Base-by-base conservation (phyloP, 148 eudicot species). In the Nepenthes gracilis region DNA sequence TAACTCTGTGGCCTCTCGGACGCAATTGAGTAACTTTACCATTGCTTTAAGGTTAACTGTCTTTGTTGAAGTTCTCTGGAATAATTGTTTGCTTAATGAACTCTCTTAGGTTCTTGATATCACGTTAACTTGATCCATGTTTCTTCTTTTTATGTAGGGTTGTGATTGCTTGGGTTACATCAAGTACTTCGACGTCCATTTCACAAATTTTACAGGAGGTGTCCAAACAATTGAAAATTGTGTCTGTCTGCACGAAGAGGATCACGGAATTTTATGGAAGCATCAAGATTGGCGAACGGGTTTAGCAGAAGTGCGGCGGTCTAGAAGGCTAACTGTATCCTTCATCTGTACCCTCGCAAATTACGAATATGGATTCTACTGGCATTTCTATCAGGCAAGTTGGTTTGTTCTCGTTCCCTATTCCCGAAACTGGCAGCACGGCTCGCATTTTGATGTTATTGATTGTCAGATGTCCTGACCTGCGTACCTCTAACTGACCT, bases 241-340 rank as follows among this genome's bases (percentile, higher is more conserved):
- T 70, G 99, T 94, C 57, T 94, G 99, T 63, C 66, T 94, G 78
- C 95, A 89, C 34, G 99, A 94, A 70, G 99, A 94, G 75, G 99
- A 94, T 75, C 88, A 83, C 75, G 99, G 97, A 64, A 86, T 94
- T 53, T 79, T 94, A 40, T 94, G 99, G 99, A 94, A 94, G 80
- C 99, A 94, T 80, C 99, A 94, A 71, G 99, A 94, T 64, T 94
- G 97, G 99, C 82, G 99, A 82, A 82, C 99, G 43, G 97, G 97
- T 61, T 80, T 84, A 47, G 97, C 99, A 12, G 99, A 94, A 69
- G 99, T 89, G 59, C 81, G 99, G 59, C 75, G 99, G 74, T 94
- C 97, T 33, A 85, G 99, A 67, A 77, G 97, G 70, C 78, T 94
- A 43, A 81, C 92, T 45, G 95, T 82, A 65, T 94, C 99, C 47